These are phyloP conservation scores for Sporisorium scitamineum DNA, from an alignment of 1,284 basidiomycete genomes.

Conservation along the genomic window DNA sequence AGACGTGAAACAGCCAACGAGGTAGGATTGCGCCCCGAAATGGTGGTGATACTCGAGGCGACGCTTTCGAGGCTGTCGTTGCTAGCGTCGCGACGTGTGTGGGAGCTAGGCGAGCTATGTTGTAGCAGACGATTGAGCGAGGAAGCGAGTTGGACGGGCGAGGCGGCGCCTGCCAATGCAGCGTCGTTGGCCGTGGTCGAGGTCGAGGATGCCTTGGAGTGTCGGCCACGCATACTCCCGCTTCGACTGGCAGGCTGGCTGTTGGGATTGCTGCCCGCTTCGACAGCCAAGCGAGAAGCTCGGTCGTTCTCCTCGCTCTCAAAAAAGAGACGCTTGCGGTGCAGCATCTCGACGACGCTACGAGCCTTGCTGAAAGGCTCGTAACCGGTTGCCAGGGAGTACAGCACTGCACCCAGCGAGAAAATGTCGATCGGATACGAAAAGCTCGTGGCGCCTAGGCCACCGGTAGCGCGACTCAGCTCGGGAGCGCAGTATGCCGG, in stretches of 20 bases:
- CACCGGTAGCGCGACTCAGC: conserved; percentile 53
- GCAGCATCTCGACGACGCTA: conserved; percentile 64
- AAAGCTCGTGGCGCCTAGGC: conserved; percentile 40
- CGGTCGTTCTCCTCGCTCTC: conserved; percentile 65
- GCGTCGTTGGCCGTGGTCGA: neutral
- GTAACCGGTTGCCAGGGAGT: conserved; percentile 62
- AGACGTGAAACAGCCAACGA: conserved; percentile 37
- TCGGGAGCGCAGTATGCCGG: conserved; percentile 67
- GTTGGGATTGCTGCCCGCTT: conserved; percentile 44
- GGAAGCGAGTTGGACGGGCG: conserved; percentile 16
- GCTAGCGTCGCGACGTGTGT: conserved; percentile 40
- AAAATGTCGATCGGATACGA: conserved; percentile 65
- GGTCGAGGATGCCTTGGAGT: conserved; percentile 6
- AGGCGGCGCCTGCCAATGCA: conserved; percentile 5
- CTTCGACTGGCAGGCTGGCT: conserved; percentile 45
- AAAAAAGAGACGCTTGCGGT: conserved; percentile 64
- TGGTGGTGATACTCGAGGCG: conserved; percentile 58
- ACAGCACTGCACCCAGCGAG: conserved; percentile 64
- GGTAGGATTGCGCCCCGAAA: conserved; percentile 40
- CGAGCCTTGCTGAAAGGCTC: conserved; percentile 61
- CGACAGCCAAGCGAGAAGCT: conserved; percentile 47
- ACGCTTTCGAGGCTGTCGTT: conserved; percentile 57
- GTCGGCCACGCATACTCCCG: conserved; percentile 44
- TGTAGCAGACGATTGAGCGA: conserved; percentile 26
- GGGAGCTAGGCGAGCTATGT: neutral